Percentiles rank a stretch among this genome's conserved stretches.
Conservation (phyloP, 805 yeast genomes). For the Jamesozyma piceae region DNA sequence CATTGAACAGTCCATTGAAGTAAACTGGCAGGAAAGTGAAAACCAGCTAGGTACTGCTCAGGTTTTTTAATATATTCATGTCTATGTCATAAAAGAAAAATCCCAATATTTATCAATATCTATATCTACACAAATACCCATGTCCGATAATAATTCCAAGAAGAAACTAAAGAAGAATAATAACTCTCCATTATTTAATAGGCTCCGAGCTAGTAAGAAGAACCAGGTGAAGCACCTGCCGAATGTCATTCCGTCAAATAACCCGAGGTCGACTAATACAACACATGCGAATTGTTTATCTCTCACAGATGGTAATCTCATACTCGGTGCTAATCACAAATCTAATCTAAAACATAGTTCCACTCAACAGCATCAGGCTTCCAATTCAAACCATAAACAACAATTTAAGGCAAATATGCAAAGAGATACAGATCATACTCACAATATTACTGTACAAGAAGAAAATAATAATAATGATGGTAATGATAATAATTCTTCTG, state of each 20-base stretch:
- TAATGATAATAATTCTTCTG: background rate
- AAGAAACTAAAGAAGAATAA: too few species aligned
- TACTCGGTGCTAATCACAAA: conserved; percentile 16
- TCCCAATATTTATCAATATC: too few species aligned
- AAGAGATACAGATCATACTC: background rate
- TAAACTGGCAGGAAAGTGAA: too few species aligned
- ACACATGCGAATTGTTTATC: conserved; percentile 22
- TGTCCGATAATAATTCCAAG: too few species aligned
- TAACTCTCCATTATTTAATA: too few species aligned
- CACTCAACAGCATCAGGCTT: background rate
- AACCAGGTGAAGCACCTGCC: background rate
- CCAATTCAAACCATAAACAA: background rate
- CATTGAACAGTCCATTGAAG: too few species aligned
- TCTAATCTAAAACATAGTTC: background rate
- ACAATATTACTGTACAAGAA: background rate
- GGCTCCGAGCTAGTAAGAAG: background rate
- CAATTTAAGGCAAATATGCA: background rate
- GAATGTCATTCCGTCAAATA: background rate
- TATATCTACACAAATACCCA: too few species aligned
- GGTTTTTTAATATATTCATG: too few species aligned
- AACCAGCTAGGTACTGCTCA: too few species aligned
- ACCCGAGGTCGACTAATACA: conserved; percentile 9
- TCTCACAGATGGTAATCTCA: conserved; percentile 20
- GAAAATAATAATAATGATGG: background rate
- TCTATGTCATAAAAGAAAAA: too few species aligned